Conservation (phyloP, 148 eudicot genomes). For the Spergularia bocconei region DNA sequence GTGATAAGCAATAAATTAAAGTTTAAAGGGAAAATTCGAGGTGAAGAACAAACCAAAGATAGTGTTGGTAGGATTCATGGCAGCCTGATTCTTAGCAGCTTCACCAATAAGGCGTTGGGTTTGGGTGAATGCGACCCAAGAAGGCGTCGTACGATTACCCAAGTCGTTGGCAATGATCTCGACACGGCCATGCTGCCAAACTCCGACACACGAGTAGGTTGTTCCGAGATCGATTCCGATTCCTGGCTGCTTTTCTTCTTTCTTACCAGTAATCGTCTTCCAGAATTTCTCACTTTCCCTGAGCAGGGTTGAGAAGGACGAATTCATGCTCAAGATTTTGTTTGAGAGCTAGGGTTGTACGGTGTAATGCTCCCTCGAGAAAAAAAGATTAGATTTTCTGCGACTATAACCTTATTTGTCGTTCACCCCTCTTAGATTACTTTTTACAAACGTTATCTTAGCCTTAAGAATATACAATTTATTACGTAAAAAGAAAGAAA, state of each 20-base stretch:
- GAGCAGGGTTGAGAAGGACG: no score
- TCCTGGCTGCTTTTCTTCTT: neutral
- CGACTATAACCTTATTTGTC: no score
- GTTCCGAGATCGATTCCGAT: conserved; percentile 22
- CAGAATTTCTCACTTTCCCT: neutral
- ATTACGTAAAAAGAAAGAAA: no score
- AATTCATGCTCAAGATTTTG: no score
- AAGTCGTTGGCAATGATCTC: conserved; percentile 22
- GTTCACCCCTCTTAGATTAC: no score
- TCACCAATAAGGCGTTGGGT: conserved; percentile 19
- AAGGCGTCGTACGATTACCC: conserved; percentile 25
- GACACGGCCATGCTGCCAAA: conserved; percentile 13
- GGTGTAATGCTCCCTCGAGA: no score
- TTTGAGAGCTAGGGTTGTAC: no score
- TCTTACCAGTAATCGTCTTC: neutral
- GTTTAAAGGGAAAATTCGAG: neutral
- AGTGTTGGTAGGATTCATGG: conserved; percentile 9
- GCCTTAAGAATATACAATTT: no score
- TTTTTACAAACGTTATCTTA: no score
- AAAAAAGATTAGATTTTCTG: no score
- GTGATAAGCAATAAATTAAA: no score
- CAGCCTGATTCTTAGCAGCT: conserved; percentile 14
- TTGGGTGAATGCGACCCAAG: conserved; percentile 18
- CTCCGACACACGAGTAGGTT: conserved; percentile 16
- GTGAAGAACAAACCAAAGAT: conserved; percentile 7